phyloP scores from a whole-genome alignment of 257 asterid species.

The Jacaranda copaia region DNA sequence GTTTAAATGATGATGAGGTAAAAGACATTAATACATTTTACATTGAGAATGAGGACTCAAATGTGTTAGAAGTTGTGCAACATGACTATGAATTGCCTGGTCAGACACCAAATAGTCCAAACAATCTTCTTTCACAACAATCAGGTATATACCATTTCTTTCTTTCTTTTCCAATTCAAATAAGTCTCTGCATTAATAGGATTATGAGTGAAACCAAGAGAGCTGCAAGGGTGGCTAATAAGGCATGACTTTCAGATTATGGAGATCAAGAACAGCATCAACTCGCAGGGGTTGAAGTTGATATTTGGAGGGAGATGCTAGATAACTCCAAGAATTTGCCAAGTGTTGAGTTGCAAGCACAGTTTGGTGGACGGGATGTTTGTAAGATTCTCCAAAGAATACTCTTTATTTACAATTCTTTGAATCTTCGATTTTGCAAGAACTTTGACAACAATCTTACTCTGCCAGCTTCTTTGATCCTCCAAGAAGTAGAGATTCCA shows the following conservation, averaged over 20 bases:
- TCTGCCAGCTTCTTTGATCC: slow-evolving; percentile 53
- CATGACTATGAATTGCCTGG: slow-evolving; percentile 53
- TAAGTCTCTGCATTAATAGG: background rate
- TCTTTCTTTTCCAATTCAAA: slow-evolving; percentile 26
- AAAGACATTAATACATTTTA: slow-evolving; percentile 41
- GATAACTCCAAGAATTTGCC: slow-evolving; percentile 49
- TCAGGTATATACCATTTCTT: slow-evolving; percentile 45
- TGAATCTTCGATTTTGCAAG: slow-evolving; percentile 27
- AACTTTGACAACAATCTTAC: slow-evolving; percentile 37
- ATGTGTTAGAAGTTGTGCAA: slow-evolving; percentile 50
- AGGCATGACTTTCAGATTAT: slow-evolving; percentile 54
- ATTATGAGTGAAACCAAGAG: slow-evolving; percentile 21
- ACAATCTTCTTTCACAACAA: slow-evolving; percentile 44
- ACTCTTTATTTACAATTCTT: slow-evolving; percentile 18
- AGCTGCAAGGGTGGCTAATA: slow-evolving; percentile 41
- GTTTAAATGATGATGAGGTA: slow-evolving; percentile 74
- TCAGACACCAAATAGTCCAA: slow-evolving; percentile 50
- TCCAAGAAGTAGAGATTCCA: slow-evolving; percentile 53
- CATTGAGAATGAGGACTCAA: slow-evolving; percentile 54
- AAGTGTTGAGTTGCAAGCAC: slow-evolving; percentile 46
- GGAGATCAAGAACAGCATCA: slow-evolving; percentile 46
- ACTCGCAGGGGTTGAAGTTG: slow-evolving; percentile 48
- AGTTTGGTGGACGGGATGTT: slow-evolving; percentile 46
- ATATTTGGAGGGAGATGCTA: slow-evolving; percentile 66
- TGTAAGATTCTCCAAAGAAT: slow-evolving; percentile 51